A percentile compares a stretch with the other conserved stretches of the same genome.
Evolutionary conservation across 805 yeast genomes (phyloP).

Genomic region (Zygoascus ofunaensis): DNA sequence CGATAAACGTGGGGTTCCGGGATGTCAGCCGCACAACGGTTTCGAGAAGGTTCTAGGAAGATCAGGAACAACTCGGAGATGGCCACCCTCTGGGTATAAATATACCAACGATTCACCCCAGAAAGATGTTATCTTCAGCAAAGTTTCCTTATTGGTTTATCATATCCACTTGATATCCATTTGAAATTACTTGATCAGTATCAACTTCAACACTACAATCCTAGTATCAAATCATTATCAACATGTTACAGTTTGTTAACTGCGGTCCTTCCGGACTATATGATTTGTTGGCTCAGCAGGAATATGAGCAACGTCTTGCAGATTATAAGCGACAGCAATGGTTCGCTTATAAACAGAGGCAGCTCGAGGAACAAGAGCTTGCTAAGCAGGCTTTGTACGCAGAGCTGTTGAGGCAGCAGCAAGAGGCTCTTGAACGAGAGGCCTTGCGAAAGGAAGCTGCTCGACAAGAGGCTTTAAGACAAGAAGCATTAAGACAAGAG

Average conservation of each 20-base stretch:
- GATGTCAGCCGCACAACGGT: not conserved
- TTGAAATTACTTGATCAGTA: not conserved
- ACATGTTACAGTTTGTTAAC: slow-evolving; percentile 1
- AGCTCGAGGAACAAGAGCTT: slow-evolving; percentile 2
- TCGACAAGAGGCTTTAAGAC: not conserved
- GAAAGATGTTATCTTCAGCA: too few species aligned
- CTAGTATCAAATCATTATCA: slow-evolving; percentile 7
- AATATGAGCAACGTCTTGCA: slow-evolving; percentile 8
- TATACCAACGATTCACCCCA: too few species aligned
- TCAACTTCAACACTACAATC: too few species aligned
- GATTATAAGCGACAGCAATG: slow-evolving; percentile 8
- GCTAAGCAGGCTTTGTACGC: slow-evolving; percentile 1
- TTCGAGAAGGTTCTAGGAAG: not conserved
- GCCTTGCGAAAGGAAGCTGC: not conserved
- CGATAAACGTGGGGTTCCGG: too few species aligned
- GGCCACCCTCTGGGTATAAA: not conserved
- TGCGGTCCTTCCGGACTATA: not conserved
- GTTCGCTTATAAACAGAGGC: slow-evolving; percentile 1
- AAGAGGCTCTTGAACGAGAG: not conserved
- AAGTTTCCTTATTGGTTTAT: slow-evolving; percentile 1
- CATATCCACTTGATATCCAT: not conserved
- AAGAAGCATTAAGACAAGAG: slow-evolving; percentile 1
- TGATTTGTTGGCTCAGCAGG: slow-evolving; percentile 8
- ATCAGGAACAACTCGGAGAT: not conserved
- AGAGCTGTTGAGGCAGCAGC: not conserved